Conservation (phyloP, 345 rosid species). For the Anacardium occidentale region DNA sequence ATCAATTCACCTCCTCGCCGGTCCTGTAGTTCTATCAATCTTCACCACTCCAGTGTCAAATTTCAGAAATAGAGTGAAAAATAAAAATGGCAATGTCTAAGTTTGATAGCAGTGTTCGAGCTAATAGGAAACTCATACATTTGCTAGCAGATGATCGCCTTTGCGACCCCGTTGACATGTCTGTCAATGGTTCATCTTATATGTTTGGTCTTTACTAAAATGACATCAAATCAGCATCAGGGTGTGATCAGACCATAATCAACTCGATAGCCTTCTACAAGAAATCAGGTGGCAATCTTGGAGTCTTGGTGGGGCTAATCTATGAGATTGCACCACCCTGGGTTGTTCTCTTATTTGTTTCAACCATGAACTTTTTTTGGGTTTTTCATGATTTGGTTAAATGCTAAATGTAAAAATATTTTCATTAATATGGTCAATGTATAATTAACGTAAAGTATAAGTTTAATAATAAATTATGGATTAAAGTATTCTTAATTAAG, state of each 20-base stretch:
- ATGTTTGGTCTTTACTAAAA: slow-evolving; percentile 49
- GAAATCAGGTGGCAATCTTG: slow-evolving; percentile 56
- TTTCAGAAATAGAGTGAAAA: too few relatives aligned
- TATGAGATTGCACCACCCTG: slow-evolving; percentile 52
- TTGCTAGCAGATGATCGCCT: slow-evolving; percentile 52
- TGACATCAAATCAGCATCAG: slow-evolving; percentile 40
- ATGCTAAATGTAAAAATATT: too few relatives aligned
- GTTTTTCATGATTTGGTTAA: slow-evolving; percentile 50
- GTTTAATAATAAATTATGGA: too few relatives aligned
- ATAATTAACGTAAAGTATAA: too few relatives aligned
- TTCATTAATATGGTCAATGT: too few relatives aligned
- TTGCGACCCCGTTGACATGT: slow-evolving; percentile 39
- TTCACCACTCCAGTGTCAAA: too few relatives aligned
- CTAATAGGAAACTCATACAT: slow-evolving; percentile 27
- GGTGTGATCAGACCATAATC: slow-evolving; percentile 53
- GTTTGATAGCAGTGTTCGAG: slow-evolving; percentile 4
- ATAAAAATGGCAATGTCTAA: background rate
- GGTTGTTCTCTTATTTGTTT: slow-evolving; percentile 44
- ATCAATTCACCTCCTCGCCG: background rate
- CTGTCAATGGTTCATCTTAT: slow-evolving; percentile 51
- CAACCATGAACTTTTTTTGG: slow-evolving; percentile 59
- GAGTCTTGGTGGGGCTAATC: slow-evolving; percentile 44
- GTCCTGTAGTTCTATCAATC: too few relatives aligned
- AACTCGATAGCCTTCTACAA: slow-evolving; percentile 49
- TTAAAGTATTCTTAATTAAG: too few relatives aligned